Conservation (phyloP, 495 filamentous ascomycete species). For the Glonium stellatum region DNA sequence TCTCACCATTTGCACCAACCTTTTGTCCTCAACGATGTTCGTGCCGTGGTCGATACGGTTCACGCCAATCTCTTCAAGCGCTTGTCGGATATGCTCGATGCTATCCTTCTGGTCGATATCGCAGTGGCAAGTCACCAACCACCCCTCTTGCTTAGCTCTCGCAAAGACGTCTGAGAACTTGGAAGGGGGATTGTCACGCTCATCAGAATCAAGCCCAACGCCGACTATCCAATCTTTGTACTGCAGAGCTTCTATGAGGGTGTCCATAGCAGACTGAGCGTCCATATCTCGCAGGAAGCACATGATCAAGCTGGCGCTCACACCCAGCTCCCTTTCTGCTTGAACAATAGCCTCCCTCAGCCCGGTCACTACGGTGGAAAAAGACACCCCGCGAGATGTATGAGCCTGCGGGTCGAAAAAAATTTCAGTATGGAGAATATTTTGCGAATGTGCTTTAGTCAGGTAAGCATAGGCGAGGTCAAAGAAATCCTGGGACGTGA, state of each 20-base stretch:
- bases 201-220: conserved; percentile 18
- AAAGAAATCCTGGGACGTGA: conserved; percentile 6
- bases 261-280: conserved; percentile 9
- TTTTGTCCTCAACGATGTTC: conserved; percentile 2
- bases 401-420: conserved; percentile 12
- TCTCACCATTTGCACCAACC: conserved; percentile 3
- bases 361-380: conserved; percentile 5
- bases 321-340: conserved; percentile 7
- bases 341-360: conserved; percentile 3
- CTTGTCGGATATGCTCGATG: conserved; percentile 14
- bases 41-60: conserved; percentile 12
- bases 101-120: conserved; percentile 14
- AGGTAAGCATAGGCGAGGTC: conserved; percentile 11
- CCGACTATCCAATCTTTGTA: conserved; percentile 9
- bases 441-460: conserved; percentile 7
- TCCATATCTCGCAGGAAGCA: conserved; percentile 17
- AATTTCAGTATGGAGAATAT: conserved; percentile 8
- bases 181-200: conserved; percentile 10
- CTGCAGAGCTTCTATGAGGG: conserved; percentile 9
- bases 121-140: conserved; percentile 14
- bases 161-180: conserved; percentile 9
- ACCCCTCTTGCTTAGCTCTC: conserved; percentile 9
- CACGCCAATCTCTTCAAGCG: not conserved
- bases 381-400: conserved; percentile 7
- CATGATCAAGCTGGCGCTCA: conserved; percentile 16